A percentile compares a stretch with the other conserved stretches of the same genome.
These are phyloP conservation scores for Penicillium canariense DNA, from an alignment of 495 filamentous ascomycete species.

Conservation along the genomic window DNA sequence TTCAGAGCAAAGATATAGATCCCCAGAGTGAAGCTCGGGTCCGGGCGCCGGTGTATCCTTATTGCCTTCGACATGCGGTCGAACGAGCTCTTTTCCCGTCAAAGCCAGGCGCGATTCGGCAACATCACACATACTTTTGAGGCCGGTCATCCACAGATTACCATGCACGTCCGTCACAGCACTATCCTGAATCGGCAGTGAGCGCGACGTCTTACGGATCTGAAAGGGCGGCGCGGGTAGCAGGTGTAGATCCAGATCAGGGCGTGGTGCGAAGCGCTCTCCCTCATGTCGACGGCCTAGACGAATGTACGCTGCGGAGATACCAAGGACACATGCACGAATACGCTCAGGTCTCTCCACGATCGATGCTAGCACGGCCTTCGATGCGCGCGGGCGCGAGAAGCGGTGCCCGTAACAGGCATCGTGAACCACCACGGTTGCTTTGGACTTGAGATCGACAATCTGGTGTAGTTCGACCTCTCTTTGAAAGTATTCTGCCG, in stretches of 20 bases:
- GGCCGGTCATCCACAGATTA: conserved; percentile 83
- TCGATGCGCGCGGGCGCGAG: conserved; percentile 72
- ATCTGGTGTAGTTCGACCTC: conserved; percentile 65
- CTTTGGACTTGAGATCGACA: conserved; percentile 54
- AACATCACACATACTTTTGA: conserved; percentile 76
- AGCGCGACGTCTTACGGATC: conserved; percentile 70
- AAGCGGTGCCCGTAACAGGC: conserved; percentile 91
- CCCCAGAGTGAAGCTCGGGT: conserved; percentile 69
- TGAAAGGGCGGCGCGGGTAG: conserved; percentile 71
- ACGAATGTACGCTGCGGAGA: conserved; percentile 84
- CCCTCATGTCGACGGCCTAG: conserved; percentile 78
- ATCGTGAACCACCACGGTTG: conserved; percentile 83
- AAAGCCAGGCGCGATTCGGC: conserved; percentile 70
- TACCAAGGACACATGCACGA: conserved; percentile 75
- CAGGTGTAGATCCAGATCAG: conserved; percentile 44
- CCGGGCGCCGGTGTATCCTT: conserved; percentile 41
- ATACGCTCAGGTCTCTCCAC: conserved; percentile 93
- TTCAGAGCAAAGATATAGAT: conserved; percentile 84
- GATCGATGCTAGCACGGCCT: conserved; percentile 64
- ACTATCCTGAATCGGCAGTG: conserved; percentile 60
- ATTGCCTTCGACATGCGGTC: conserved; percentile 50
- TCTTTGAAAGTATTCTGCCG: conserved; percentile 63
- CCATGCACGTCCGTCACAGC: conserved; percentile 84
- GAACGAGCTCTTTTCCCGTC: conserved; percentile 70
- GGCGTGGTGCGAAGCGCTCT: conserved; percentile 64